phyloP scores from a whole-genome alignment of 2,329 filamentous ascomycete species.

The Teratosphaeria epicoccoides region DNA sequence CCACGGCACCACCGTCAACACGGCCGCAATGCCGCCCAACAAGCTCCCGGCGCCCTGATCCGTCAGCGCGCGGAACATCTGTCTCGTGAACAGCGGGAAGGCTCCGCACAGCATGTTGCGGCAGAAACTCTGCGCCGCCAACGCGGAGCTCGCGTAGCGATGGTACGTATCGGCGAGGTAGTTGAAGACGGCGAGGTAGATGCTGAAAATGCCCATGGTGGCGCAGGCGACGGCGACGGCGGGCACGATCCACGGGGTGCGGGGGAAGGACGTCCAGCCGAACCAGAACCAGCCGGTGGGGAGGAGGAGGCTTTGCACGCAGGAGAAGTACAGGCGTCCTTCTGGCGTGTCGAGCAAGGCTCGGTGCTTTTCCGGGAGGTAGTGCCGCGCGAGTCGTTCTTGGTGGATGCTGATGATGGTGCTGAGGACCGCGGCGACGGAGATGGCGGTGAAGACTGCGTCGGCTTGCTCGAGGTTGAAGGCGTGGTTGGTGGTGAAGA shows the following conservation, averaged over 20 bases:
- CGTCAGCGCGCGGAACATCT: slow-evolving; percentile 63
- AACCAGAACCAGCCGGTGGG: slow-evolving; percentile 76
- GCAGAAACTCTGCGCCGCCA: slow-evolving; percentile 79
- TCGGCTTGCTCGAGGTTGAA: slow-evolving; percentile 60
- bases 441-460: slow-evolving; percentile 63
- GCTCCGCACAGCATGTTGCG: slow-evolving; percentile 72
- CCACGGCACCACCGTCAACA: slow-evolving; percentile 76
- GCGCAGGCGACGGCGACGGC: slow-evolving; percentile 60
- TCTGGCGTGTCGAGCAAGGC: slow-evolving; percentile 49
- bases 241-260: slow-evolving; percentile 62
- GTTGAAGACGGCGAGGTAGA: slow-evolving; percentile 86
- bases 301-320: slow-evolving; percentile 62
- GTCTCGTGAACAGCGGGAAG: slow-evolving; percentile 66
- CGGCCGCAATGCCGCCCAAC: slow-evolving; percentile 57
- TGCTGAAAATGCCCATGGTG: slow-evolving; percentile 74
- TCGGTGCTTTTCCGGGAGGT: slow-evolving; percentile 23
- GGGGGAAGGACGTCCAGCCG: slow-evolving; percentile 55
- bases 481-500: slow-evolving; percentile 57
- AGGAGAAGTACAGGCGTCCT: slow-evolving; percentile 71
- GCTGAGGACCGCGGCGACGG: slow-evolving; percentile 53
- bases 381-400: slow-evolving; percentile 12
- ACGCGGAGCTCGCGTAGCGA: slow-evolving; percentile 69
- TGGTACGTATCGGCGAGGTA: slow-evolving; percentile 86
- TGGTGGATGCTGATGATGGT: slow-evolving; percentile 50
- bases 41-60: slow-evolving; percentile 62